Evolutionary conservation across 2,329 filamentous ascomycete genomes (phyloP).

Genomic region (Neonectria punicea): DNA sequence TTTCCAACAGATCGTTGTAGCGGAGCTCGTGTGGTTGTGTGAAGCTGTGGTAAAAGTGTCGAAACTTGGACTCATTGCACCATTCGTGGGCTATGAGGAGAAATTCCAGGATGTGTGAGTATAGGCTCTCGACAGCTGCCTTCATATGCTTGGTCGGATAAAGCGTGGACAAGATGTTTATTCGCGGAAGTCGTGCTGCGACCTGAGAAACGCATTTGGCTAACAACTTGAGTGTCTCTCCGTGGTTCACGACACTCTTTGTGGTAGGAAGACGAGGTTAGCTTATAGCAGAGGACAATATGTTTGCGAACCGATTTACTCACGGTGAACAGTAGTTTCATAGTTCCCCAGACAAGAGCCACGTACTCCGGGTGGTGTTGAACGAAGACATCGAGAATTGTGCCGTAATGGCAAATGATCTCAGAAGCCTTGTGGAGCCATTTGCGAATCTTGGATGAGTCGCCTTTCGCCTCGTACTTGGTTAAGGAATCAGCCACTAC

Average conservation of each 20-base stretch:
- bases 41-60: slow-evolving; percentile 19
- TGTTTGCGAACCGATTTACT: not conserved
- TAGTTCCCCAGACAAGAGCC: slow-evolving; percentile 14
- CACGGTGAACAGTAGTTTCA: slow-evolving; percentile 24
- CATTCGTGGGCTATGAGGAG: slow-evolving; percentile 15
- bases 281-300: not conserved
- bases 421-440: slow-evolving; percentile 4
- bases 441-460: not conserved
- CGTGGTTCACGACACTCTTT: slow-evolving; percentile 5
- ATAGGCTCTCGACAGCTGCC: slow-evolving; percentile 4
- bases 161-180: not conserved
- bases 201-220: slow-evolving; percentile 5
- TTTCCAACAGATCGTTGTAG: slow-evolving; percentile 7
- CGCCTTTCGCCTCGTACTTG: no score
- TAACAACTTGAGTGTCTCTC: not conserved
- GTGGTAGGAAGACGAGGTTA: rapidly evolving
- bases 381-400: slow-evolving; percentile 18
- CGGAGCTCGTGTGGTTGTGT: slow-evolving; percentile 10
- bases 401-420: slow-evolving; percentile 11
- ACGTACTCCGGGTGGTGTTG: slow-evolving; percentile 29
- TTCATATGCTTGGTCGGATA: slow-evolving; percentile 15
- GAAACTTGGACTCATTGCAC: slow-evolving; percentile 20
- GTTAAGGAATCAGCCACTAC: no score
- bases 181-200: not conserved
- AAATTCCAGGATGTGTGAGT: slow-evolving; percentile 16